Evolutionary conservation across 2,329 filamentous ascomycete genomes (phyloP).

Genomic region (Ceratocystis cacaofunesta): DNA sequence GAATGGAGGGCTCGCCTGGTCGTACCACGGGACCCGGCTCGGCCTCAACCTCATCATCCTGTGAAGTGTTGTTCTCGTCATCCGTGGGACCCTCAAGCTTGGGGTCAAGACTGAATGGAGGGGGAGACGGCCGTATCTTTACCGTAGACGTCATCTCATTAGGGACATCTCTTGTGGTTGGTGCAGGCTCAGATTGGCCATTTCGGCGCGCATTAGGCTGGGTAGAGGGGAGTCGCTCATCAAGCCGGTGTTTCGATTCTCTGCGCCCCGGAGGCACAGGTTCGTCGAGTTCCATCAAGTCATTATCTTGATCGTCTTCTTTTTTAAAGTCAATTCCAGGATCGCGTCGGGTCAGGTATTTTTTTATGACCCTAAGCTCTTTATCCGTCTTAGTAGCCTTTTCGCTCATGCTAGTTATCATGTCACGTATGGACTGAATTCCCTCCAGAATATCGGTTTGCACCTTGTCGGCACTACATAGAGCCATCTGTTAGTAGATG

Average conservation of each 20-base stretch:
- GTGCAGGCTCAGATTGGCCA: neutral
- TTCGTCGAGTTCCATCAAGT: neutral
- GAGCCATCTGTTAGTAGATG: neutral
- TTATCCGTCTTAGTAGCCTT: slow-evolving; percentile 4
- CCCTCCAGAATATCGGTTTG: slow-evolving; percentile 45
- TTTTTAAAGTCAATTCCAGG: slow-evolving; percentile 13
- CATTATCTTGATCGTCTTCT: slow-evolving; percentile 1
- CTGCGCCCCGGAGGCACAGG: neutral
- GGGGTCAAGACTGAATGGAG: neutral
- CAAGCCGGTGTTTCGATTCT: neutral
- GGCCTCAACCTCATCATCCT: slow-evolving; percentile 36
- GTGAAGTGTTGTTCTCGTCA: slow-evolving; percentile 10
- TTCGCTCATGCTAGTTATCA: neutral
- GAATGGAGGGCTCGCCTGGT: slow-evolving; percentile 54
- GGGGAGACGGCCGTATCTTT: neutral
- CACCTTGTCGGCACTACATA: slow-evolving; percentile 41
- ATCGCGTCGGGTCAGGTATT: slow-evolving; percentile 17
- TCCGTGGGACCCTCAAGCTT: neutral
- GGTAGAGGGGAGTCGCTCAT: neutral
- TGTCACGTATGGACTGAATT: slow-evolving; percentile 29
- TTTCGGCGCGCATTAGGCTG: neutral
- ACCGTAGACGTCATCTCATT: slow-evolving; percentile 8
- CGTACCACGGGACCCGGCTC: slow-evolving; percentile 38
- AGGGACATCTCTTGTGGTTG: neutral
- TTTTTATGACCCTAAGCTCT: slow-evolving; percentile 13